Base-by-base conservation (phyloP, 345 rosid species). In the Tarenaya hassleriana region DNA sequence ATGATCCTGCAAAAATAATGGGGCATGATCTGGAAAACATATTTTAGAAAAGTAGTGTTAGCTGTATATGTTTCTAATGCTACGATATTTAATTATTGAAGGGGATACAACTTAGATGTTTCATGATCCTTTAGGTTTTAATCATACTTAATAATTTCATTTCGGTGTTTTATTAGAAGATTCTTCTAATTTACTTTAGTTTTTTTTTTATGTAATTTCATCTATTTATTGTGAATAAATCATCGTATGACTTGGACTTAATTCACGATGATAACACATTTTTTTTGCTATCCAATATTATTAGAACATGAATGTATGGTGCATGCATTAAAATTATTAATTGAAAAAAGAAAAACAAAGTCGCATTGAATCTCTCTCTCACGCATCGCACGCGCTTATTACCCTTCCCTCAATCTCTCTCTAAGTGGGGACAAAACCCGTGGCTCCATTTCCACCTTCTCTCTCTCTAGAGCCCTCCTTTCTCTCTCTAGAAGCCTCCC, bases 81-180 rank as follows among this genome's bases (percentile, higher is more conserved):
- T 56, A 64, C 51, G 1, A 4, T 64, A 41, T 57, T 24, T 64
- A 37, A 42, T 50, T 57, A 49, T 46, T 39, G 27, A 2, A 41
- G 52, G 56, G 50, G 47, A 43, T n/a, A n/a, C n/a, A n/a, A n/a
- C n/a, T n/a, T n/a, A n/a, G n/a, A n/a, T n/a, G n/a, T n/a, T n/a
- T n/a, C n/a, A n/a, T n/a, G n/a, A n/a, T n/a, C n/a, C n/a, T n/a
- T n/a, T n/a, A n/a, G n/a, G 29, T 47, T 64, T 39, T 57, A 51
- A 51, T 64, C 42, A 64, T 58, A 44, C n/a, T 58, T 29, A 19
- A 44, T 33, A 53, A 50, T 34, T 24, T 17, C 8, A n/a, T 14
- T 47, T 29, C 2, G 5, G 5, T 24, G 5, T 40, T 46, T 41
- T 64, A 41, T 16, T 16, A 24, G 48, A 35, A 50, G 13, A n/a